Evolutionary conservation across 2,329 filamentous ascomycete species (phyloP).

Genomic region (Paramyrothecium sp.): DNA sequence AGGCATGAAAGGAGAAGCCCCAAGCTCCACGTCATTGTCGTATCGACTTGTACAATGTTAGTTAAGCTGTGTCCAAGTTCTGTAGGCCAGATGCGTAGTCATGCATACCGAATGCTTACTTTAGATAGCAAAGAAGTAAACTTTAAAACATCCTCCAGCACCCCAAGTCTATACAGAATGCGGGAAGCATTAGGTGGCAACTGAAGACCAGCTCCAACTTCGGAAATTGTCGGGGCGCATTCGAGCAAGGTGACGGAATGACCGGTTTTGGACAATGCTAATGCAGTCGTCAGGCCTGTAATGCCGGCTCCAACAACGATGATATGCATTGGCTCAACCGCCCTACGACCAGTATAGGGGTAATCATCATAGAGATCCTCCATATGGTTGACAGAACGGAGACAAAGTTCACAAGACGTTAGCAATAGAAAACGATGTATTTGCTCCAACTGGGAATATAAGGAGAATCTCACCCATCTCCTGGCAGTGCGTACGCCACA

Average conservation of each 20-base stretch:
- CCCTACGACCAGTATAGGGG: neutral
- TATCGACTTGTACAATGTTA: conserved; percentile 15
- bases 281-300: conserved; percentile 36
- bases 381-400: no score
- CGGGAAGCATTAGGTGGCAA: conserved; percentile 79
- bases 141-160: conserved; percentile 56
- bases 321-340: neutral
- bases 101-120: conserved; percentile 26
- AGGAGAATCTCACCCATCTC: no score
- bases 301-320: conserved; percentile 30
- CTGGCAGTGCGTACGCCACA: no score
- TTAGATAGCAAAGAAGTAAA: conserved; percentile 20
- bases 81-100: no score
- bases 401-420: no score
- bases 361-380: neutral
- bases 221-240: conserved; percentile 16
- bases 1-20: conserved; percentile 14
- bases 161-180: conserved; percentile 70
- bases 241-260: conserved; percentile 22
- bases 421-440: no score
- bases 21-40: conserved; percentile 18
- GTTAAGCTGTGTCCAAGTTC: no score
- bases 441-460: no score
- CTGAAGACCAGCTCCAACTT: conserved; percentile 80
- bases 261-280: conserved; percentile 23